Conservation (phyloP, 768 basidiomycete species). For the Trametes maxima region DNA sequence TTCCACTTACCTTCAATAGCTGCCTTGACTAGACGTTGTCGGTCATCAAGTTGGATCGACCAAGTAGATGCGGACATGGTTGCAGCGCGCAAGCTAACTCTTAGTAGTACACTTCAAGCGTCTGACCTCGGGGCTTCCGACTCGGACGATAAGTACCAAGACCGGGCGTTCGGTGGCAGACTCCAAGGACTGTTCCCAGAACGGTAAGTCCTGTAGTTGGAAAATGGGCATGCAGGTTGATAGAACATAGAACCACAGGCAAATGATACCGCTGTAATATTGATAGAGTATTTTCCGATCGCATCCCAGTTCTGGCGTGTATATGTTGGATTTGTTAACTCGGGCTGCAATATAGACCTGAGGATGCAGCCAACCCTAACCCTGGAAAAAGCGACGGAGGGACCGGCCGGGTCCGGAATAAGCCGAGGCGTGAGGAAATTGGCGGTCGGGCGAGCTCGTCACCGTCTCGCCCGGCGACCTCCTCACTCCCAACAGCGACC, state of each 20-base stretch:
- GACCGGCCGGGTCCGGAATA: slow-evolving; percentile 10
- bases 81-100: background rate
- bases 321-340: too few relatives aligned
- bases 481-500: slow-evolving; percentile 20
- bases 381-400: background rate
- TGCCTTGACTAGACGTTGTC: slow-evolving; percentile 52
- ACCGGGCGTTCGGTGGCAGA: background rate
- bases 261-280: too few relatives aligned
- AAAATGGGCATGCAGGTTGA: background rate
- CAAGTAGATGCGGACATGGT: slow-evolving; percentile 26
- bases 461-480: slow-evolving; percentile 25
- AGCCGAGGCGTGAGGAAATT: slow-evolving; percentile 23
- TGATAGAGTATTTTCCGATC: too few relatives aligned
- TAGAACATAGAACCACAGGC: background rate
- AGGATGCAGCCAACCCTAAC: too few relatives aligned
- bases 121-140: too few relatives aligned
- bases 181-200: background rate
- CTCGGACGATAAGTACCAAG: too few relatives aligned
- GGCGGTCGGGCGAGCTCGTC: slow-evolving; percentile 24
- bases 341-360: too few relatives aligned
- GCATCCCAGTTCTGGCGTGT: too few relatives aligned
- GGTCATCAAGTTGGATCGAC: slow-evolving; percentile 44
- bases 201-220: background rate
- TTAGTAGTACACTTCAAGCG: background rate
- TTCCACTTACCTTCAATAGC: slow-evolving; percentile 56